A percentile compares a stretch with the other conserved stretches of the same genome.
These are phyloP conservation scores for Podospora fimiseda DNA, from an alignment of 495 filamentous ascomycete genomes.

Conservation along the genomic window DNA sequence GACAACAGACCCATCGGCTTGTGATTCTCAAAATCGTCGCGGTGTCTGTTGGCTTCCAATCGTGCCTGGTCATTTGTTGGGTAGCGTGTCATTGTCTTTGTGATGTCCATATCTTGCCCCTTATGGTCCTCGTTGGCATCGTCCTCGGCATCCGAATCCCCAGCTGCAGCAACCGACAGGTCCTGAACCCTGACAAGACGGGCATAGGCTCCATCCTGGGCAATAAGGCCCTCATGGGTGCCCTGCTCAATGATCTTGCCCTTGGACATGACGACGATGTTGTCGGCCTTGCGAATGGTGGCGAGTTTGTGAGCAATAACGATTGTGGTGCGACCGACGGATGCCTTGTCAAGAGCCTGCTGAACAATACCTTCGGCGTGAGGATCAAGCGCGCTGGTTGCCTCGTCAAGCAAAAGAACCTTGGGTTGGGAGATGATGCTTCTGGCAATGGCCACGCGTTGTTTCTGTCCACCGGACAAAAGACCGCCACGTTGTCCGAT, in stretches of 20 bases:
- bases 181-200: slow-evolving; percentile 41
- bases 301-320: slow-evolving; percentile 65
- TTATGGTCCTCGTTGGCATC: slow-evolving; percentile 4
- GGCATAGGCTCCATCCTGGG: slow-evolving; percentile 40
- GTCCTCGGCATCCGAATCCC: not conserved
- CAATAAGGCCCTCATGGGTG: slow-evolving; percentile 56
- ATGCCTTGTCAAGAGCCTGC: slow-evolving; percentile 55
- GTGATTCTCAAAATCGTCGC: slow-evolving; percentile 17
- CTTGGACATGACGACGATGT: slow-evolving; percentile 60
- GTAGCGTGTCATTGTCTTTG: slow-evolving; percentile 25
- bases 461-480: slow-evolving; percentile 50
- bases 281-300: slow-evolving; percentile 62
- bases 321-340: slow-evolving; percentile 64
- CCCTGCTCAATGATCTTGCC: slow-evolving; percentile 57
- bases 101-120: slow-evolving; percentile 23
- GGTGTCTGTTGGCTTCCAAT: slow-evolving; percentile 13
- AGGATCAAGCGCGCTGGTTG: slow-evolving; percentile 67
- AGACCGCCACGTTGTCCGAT: slow-evolving; percentile 45
- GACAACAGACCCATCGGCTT: slow-evolving; percentile 12
- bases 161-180: slow-evolving; percentile 50
- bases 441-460: slow-evolving; percentile 57
- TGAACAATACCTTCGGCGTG: slow-evolving; percentile 61
- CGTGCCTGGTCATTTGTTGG: slow-evolving; percentile 15
- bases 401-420: slow-evolving; percentile 77
- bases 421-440: slow-evolving; percentile 62